A percentile compares a stretch with the other conserved stretches of the same genome.
Evolutionary conservation across 2,329 filamentous ascomycete species (phyloP).

Genomic region (Arthrobotrys musiformis): DNA sequence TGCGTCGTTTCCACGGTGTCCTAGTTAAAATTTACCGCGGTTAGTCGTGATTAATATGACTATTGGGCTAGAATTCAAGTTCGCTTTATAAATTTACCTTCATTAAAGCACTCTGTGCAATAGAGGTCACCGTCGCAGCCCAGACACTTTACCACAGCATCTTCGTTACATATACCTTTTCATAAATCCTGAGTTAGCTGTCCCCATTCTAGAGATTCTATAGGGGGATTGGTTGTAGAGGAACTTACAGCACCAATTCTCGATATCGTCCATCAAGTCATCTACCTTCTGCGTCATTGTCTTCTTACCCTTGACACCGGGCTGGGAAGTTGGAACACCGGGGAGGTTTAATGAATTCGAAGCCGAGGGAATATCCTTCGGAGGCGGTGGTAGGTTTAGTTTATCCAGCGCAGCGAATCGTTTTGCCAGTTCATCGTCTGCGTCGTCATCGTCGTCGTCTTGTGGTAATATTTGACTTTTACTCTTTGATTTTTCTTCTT

Average conservation of each 20-base stretch:
- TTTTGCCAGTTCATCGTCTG: constrained; percentile 33
- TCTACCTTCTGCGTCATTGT: constrained; percentile 39
- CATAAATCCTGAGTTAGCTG: neutral
- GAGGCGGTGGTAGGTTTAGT: constrained; percentile 19
- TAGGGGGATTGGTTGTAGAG: neutral
- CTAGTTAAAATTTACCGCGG: neutral
- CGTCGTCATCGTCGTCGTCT: constrained; percentile 15
- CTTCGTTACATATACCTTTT: constrained; percentile 54
- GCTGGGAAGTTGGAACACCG: constrained; percentile 33
- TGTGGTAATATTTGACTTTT: neutral
- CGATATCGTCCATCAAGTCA: constrained; percentile 49
- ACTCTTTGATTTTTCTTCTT: constrained; percentile 3
- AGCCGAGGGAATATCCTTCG: constrained; percentile 24
- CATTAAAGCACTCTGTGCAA: constrained; percentile 46
- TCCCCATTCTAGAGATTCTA: neutral
- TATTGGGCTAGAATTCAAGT: too few relatives aligned
- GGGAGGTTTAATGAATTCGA: constrained; percentile 35
- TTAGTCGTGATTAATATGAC: too few relatives aligned
- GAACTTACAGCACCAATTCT: constrained; percentile 55
- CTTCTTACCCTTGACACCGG: constrained; percentile 27
- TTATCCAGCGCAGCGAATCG: constrained; percentile 45
- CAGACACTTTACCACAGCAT: constrained; percentile 41
- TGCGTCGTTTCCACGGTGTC: constrained; percentile 39
- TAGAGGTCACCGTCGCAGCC: constrained; percentile 52
- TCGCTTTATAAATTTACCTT: constrained; percentile 36